Conservation (phyloP, 345 rosid species). For the Eucalyptus pauciflora region DNA sequence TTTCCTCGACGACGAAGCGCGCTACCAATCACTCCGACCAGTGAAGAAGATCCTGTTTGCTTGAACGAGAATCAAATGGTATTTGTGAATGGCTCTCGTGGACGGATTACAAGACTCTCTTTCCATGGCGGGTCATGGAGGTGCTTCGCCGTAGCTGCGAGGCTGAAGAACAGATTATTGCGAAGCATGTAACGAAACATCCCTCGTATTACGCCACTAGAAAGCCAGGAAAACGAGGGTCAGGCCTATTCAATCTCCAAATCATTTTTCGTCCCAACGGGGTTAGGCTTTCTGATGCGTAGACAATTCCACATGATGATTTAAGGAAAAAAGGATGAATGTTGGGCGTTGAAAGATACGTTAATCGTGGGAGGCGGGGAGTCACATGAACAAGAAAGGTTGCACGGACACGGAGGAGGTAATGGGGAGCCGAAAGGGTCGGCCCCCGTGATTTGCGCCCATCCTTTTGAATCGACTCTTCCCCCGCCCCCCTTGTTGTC, state of each 20-base stretch:
- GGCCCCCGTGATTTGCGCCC: conserved; percentile 30
- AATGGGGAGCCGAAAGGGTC: background rate
- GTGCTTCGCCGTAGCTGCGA: background rate
- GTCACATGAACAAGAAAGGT: background rate
- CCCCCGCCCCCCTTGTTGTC: background rate
- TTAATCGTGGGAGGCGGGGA: background rate
- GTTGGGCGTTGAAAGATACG: background rate
- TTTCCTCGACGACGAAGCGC: background rate
- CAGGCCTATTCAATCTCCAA: background rate
- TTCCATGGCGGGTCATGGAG: background rate
- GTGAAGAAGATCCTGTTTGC: background rate
- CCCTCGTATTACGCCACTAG: background rate
- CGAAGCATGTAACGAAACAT: background rate
- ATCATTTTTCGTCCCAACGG: background rate
- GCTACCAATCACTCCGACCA: background rate
- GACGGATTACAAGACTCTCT: background rate
- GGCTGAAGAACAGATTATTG: background rate
- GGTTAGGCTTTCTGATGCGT: background rate
- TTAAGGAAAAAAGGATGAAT: background rate
- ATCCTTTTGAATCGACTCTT: background rate
- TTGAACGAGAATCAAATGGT: background rate
- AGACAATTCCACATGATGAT: background rate
- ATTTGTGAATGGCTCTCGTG: background rate
- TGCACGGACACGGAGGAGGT: background rate
- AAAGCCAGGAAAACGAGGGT: background rate